phyloP scores from a whole-genome alignment of 2,329 filamentous ascomycete genomes.

The Chaetomiaceae sp. region DNA sequence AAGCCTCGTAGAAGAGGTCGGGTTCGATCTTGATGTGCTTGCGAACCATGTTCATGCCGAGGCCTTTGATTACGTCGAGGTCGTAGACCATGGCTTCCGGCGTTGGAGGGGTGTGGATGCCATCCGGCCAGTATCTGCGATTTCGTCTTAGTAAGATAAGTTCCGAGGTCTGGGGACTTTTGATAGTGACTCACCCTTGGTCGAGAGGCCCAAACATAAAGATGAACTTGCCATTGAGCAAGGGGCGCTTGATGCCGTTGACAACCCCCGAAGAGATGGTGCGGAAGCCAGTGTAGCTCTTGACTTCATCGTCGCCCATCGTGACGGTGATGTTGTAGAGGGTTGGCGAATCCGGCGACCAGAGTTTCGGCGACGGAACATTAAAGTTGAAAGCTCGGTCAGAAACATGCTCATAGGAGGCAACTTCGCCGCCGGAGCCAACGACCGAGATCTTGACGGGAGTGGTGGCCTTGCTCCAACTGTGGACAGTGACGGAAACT shows the following conservation, averaged over 20 bases:
- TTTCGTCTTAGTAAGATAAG: too few relatives aligned
- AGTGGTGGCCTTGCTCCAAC: slow-evolving; percentile 33
- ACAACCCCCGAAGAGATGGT: slow-evolving; percentile 55
- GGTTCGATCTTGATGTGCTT: slow-evolving; percentile 70
- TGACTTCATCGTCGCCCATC: slow-evolving; percentile 48
- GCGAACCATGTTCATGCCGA: slow-evolving; percentile 67
- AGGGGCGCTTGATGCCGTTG: slow-evolving; percentile 54
- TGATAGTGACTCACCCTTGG: too few relatives aligned
- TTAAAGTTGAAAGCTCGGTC: slow-evolving; percentile 51
- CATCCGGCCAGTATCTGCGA: slow-evolving; percentile 71
- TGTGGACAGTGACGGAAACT: slow-evolving; percentile 56
- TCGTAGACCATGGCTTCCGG: slow-evolving; percentile 65
- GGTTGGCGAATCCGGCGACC: slow-evolving; percentile 59
- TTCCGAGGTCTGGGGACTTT: too few relatives aligned
- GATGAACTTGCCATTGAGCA: slow-evolving; percentile 64
- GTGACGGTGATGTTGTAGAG: slow-evolving; percentile 61
- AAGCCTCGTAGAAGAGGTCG: slow-evolving; percentile 63
- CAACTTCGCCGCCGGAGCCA: slow-evolving; percentile 39
- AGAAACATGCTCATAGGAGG: slow-evolving; percentile 41
- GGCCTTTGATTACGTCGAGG: slow-evolving; percentile 56
- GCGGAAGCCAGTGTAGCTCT: slow-evolving; percentile 66
- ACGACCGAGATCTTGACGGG: slow-evolving; percentile 36
- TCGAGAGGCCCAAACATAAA: slow-evolving; percentile 67
- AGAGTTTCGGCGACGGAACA: slow-evolving; percentile 53
- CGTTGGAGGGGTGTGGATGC: slow-evolving; percentile 61